phyloP scores from a whole-genome alignment of 306 rosid species.

The apple (Malus domestica) region ASM211411v1 NC_041792.1:25849907-25850406 shows the following conservation, averaged over 20 bases:
- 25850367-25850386: constrained; percentile 58
- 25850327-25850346: constrained; percentile 11
- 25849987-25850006: too few species aligned
- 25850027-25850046: too few species aligned
- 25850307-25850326: not conserved
- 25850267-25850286: not conserved
- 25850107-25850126: rapidly evolving
- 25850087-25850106: too few species aligned
- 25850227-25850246: too few species aligned
- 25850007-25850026: not conserved
- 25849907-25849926: too few species aligned
- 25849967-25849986: too few species aligned
- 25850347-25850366: constrained; percentile 24
- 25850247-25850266: not conserved
- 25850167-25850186: rapidly evolving
- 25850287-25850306: not conserved
- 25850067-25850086: too few species aligned
- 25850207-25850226: too few species aligned
- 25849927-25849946: rapidly evolving
- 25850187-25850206: too few species aligned
- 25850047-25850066: not conserved
- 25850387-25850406: not conserved
- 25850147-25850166: too few species aligned
- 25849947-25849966: too few species aligned
- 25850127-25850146: too few species aligned